These are phyloP conservation scores for Bodo saltans DNA, from an alignment of 78 protist species.

Conservation along the genomic window DNA sequence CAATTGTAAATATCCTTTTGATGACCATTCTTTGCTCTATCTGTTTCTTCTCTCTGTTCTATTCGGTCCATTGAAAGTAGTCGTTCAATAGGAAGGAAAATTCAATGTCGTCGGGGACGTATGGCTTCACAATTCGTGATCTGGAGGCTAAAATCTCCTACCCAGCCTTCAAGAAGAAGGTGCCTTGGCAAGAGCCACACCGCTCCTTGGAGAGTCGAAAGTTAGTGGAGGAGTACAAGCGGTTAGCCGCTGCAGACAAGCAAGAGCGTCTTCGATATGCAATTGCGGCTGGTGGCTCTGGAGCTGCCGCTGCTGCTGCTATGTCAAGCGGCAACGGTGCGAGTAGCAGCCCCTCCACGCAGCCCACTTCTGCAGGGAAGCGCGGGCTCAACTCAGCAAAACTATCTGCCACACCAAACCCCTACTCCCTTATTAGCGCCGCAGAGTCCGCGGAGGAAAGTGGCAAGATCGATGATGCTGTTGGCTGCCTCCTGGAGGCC, in stretches of 20 bases:
- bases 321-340: background rate
- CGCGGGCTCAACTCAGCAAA: too few relatives aligned
- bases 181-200: background rate
- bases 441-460: background rate
- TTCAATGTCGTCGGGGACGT: background rate
- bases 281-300: too few relatives aligned
- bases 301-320: too few relatives aligned
- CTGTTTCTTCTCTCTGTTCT: too few relatives aligned
- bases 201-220: background rate
- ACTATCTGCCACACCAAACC: too few relatives aligned
- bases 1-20: too few relatives aligned
- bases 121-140: background rate
- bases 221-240: background rate
- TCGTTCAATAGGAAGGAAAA: too few relatives aligned
- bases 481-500: background rate
- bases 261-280: too few relatives aligned
- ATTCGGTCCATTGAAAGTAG: too few relatives aligned
- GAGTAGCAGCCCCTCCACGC: background rate
- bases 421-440: background rate
- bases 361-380: too few relatives aligned
- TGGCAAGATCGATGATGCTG: background rate
- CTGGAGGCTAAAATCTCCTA: background rate
- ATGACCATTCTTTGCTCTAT: too few relatives aligned
- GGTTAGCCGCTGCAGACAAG: too few relatives aligned
- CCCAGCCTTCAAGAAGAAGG: background rate